Conservation (phyloP, 2,329 filamentous ascomycete species). For the Alternaria rosae region DNA sequence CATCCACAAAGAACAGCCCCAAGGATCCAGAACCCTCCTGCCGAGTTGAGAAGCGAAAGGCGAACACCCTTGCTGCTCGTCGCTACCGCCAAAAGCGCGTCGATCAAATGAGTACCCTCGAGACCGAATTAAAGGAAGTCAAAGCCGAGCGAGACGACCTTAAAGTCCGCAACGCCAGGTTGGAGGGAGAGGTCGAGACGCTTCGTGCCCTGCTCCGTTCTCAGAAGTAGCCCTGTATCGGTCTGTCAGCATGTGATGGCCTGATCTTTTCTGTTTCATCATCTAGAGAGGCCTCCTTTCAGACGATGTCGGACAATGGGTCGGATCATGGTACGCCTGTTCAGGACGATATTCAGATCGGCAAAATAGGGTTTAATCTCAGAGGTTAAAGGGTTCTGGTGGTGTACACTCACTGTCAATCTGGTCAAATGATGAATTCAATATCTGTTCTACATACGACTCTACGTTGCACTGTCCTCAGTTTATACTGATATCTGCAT, state of each 20-base stretch:
- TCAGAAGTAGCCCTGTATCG: slow-evolving; percentile 31
- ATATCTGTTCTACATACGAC: slow-evolving; percentile 9
- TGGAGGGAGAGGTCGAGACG: slow-evolving; percentile 70
- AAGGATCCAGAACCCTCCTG: slow-evolving; percentile 34
- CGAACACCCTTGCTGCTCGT: slow-evolving; percentile 75
- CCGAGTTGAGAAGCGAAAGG: slow-evolving; percentile 64
- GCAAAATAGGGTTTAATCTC: slow-evolving; percentile 41
- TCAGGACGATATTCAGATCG: slow-evolving; percentile 36
- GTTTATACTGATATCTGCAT: background rate
- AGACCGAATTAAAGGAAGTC: slow-evolving; percentile 65
- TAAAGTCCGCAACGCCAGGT: slow-evolving; percentile 66
- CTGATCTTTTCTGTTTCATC: slow-evolving; percentile 5
- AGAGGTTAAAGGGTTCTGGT: slow-evolving; percentile 7
- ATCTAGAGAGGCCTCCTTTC: slow-evolving; percentile 21
- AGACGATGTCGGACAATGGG: slow-evolving; percentile 42
- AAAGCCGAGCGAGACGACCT: slow-evolving; percentile 70
- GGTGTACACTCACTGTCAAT: slow-evolving; percentile 18
- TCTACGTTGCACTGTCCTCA: background rate
- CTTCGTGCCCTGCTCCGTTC: slow-evolving; percentile 61
- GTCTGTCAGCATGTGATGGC: slow-evolving; percentile 21
- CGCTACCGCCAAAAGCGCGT: slow-evolving; percentile 75
- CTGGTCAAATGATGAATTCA: slow-evolving; percentile 7
- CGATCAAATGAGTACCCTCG: slow-evolving; percentile 69
- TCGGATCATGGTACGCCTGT: slow-evolving; percentile 32
- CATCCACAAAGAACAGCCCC: slow-evolving; percentile 30